Percentiles rank a stretch among this genome's conserved stretches.
These are phyloP conservation scores for Russula virescens DNA, from an alignment of 768 basidiomycete species.

Conservation along the genomic window DNA sequence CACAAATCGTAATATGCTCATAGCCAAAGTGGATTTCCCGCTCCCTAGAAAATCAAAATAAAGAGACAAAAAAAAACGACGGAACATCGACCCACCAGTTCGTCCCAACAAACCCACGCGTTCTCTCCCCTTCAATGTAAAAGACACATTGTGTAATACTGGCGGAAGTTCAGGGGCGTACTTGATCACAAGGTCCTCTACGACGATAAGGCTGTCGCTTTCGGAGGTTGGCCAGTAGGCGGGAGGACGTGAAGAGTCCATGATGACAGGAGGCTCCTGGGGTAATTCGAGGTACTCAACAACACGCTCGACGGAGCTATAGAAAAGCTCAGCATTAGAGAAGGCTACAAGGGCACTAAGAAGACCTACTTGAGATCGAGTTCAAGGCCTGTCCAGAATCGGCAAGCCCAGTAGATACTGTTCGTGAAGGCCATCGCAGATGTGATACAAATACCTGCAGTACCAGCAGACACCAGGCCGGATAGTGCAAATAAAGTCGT, in stretches of 20 bases:
- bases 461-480: conserved; percentile 50
- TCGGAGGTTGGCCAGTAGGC: conserved; percentile 90
- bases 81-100: conserved; percentile 42
- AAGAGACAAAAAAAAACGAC: neutral
- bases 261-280: conserved; percentile 74
- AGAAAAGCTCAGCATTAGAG: conserved; percentile 5
- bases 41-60: conserved; percentile 41
- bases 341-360: neutral
- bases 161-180: conserved; percentile 82
- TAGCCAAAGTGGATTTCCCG: conserved; percentile 79
- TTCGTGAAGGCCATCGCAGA: conserved; percentile 60
- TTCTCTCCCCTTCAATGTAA: conserved; percentile 63
- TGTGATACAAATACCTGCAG: conserved; percentile 70
- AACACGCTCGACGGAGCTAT: conserved; percentile 82
- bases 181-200: conserved; percentile 72
- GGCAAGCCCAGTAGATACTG: conserved; percentile 47
- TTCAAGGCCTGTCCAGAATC: conserved; percentile 53
- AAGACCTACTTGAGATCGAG: conserved; percentile 64
- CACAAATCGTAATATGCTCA: conserved; percentile 80
- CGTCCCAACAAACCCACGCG: conserved; percentile 76
- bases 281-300: conserved; percentile 88
- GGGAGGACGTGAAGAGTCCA: conserved; percentile 70
- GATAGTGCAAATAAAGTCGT: conserved; percentile 75
- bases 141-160: conserved; percentile 71
- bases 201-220: conserved; percentile 52